Base-by-base conservation (phyloP, 1,284 basidiomycete genomes). In the Apiotrichum sp. region DNA sequence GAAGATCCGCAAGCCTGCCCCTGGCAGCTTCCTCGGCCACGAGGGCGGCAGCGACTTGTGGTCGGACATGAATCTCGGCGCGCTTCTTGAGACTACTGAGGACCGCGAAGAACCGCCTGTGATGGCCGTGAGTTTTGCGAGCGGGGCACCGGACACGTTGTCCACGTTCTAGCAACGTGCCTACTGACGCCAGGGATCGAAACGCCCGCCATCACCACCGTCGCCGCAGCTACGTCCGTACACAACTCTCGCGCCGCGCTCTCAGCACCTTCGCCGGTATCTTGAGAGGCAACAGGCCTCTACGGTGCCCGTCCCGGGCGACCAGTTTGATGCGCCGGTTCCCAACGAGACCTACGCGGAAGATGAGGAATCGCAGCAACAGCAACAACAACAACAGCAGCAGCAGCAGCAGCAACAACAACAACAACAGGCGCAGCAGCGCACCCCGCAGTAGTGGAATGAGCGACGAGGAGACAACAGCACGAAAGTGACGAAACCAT, bases 271-370 rank as follows among this genome's bases (percentile, higher is more conserved):
- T 4, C 63, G 62, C 10, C 63, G 65, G 31, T 62, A 67, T n/a
- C 62, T 68, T 22, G 65, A 67, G 34, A 61, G 72, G 1, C 67
- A 70, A 62, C 62, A 65, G 38, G 59, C 65, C 36, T 47, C 56
- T 11, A 64, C 65, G 1, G 64, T 66, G 13, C 36, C 52, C 0
- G 55, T 56, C 7, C 62, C 65, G 0, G 57, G 58, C 1, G 68
- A 73, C 53, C 64, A 64, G 5, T 74, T 74, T 49, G 73, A 74
- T 53, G 73, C 68, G 31, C 70, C 73, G 1, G 69, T 74, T 7
- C 73, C 73, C 1, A 74, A 74, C 50, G 71, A 73, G 66, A 71
- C 69, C 40, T 71, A 70, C 52, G 52, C 54, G 29, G 68, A 66
- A 38, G 66, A 41, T 13, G 40, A 67, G 29, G 67, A 66, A n/a